These are phyloP conservation scores for Blastomyces percursus DNA, from an alignment of 2,329 filamentous ascomycete species.

Conservation along the genomic window DNA sequence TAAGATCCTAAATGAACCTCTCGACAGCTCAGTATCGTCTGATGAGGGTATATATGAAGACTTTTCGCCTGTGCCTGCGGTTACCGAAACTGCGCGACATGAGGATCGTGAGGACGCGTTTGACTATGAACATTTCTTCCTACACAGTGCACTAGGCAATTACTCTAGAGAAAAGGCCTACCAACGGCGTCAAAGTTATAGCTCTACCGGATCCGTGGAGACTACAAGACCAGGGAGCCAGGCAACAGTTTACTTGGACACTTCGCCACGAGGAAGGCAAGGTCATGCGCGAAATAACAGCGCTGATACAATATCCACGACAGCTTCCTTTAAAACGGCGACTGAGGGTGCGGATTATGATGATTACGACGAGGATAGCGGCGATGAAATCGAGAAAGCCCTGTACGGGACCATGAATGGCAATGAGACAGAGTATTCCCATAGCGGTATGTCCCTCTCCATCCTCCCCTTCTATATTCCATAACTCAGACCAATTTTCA, in stretches of 20 bases:
- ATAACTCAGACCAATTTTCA: conserved; percentile 13
- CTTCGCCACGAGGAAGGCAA: conserved; percentile 12
- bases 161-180: conserved; percentile 24
- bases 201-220: conserved; percentile 40
- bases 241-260: conserved; percentile 5
- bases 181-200: conserved; percentile 24
- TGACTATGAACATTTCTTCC: conserved; percentile 91
- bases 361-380: conserved; percentile 23
- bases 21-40: conserved; percentile 27
- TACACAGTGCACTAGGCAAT: conserved; percentile 80
- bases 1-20: conserved; percentile 40
- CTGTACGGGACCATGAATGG: conserved; percentile 31
- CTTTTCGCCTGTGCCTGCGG: conserved; percentile 23
- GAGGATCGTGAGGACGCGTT: conserved; percentile 93
- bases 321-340: conserved; percentile 54
- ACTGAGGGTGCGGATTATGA: conserved; percentile 35
- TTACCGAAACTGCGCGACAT: conserved; percentile 57
- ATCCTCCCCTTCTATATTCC: not conserved
- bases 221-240: conserved; percentile 34
- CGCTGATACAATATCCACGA: conserved; percentile 49
- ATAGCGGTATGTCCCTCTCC: not conserved
- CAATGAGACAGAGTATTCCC: not conserved
- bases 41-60: conserved; percentile 23
- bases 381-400: conserved; percentile 33
- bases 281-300: conserved; percentile 44